Conservation (phyloP, 768 basidiomycete species). For the Polyporus arcularius region DNA sequence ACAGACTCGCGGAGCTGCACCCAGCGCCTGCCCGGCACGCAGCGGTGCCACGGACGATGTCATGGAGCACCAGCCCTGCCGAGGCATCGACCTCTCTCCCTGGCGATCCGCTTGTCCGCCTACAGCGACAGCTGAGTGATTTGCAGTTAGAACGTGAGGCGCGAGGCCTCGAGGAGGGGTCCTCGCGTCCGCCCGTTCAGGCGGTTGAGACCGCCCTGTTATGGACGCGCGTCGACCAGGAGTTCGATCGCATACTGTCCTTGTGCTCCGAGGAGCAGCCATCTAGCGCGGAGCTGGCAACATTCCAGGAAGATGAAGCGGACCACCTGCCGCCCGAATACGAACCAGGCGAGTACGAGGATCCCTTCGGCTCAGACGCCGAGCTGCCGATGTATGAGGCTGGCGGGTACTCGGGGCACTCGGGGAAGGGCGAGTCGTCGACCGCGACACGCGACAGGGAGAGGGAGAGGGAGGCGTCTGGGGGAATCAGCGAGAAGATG, state of each 20-base stretch:
- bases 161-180: conserved; percentile 30
- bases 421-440: conserved; percentile 12
- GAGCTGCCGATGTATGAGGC: conserved; percentile 34
- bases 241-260: conserved; percentile 66
- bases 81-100: not conserved
- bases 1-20: conserved; percentile 44
- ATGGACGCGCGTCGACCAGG: conserved; percentile 74
- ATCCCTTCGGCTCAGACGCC: conserved; percentile 6
- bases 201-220: conserved; percentile 64
- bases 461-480: conserved; percentile 1
- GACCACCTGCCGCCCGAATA: conserved; percentile 33
- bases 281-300: not conserved
- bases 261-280: conserved; percentile 65
- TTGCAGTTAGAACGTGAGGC: conserved; percentile 60
- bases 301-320: not conserved
- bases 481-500: conserved; percentile 69
- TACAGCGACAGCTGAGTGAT: conserved; percentile 69
- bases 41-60: conserved; percentile 21
- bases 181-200: conserved; percentile 44
- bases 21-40: conserved; percentile 1
- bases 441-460: not conserved
- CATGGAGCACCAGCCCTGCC: conserved; percentile 29
- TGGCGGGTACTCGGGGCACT: conserved; percentile 4
- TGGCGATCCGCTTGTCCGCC: conserved; percentile 54
- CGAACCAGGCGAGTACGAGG: conserved; percentile 27